These are phyloP conservation scores for Populus tremula DNA, from an alignment of 345 rosid species.

Conservation along the genomic window DNA sequence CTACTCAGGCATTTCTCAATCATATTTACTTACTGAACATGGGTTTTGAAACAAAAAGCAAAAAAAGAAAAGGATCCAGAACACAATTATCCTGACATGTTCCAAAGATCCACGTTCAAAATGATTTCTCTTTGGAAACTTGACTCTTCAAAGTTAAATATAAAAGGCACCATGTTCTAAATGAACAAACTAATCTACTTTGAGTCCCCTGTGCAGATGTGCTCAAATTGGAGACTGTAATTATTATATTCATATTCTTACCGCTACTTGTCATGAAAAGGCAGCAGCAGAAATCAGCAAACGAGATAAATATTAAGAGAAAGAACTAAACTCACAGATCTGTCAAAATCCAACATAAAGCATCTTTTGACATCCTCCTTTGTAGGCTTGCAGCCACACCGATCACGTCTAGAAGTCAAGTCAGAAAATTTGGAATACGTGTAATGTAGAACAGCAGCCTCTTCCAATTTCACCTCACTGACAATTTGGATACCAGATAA, in stretches of 20 bases:
- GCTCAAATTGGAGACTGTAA: neutral
- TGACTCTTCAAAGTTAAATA: neutral
- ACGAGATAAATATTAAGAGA: neutral
- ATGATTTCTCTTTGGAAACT: neutral
- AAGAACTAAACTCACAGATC: slow-evolving; percentile 64
- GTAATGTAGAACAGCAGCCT: slow-evolving; percentile 84
- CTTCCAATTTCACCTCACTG: slow-evolving; percentile 79
- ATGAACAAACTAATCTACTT: neutral
- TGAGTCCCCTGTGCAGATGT: neutral
- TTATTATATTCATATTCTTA: neutral
- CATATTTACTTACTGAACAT: neutral
- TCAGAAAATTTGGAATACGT: slow-evolving; percentile 84
- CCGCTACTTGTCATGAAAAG: neutral
- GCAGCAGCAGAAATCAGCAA: neutral
- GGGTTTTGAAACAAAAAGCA: neutral
- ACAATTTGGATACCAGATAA: neutral
- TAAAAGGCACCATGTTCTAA: neutral
- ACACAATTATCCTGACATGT: neutral
- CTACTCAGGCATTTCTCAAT: neutral
- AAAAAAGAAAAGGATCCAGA: neutral
- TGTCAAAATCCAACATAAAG: slow-evolving; percentile 95
- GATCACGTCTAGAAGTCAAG: slow-evolving; percentile 93
- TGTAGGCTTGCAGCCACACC: slow-evolving; percentile 99
- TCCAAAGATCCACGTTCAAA: neutral
- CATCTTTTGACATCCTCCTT: slow-evolving; percentile 92